Base-by-base conservation (phyloP, 371 early-diverging fungal species). In the Zopfochytrium polystomum region DNA sequence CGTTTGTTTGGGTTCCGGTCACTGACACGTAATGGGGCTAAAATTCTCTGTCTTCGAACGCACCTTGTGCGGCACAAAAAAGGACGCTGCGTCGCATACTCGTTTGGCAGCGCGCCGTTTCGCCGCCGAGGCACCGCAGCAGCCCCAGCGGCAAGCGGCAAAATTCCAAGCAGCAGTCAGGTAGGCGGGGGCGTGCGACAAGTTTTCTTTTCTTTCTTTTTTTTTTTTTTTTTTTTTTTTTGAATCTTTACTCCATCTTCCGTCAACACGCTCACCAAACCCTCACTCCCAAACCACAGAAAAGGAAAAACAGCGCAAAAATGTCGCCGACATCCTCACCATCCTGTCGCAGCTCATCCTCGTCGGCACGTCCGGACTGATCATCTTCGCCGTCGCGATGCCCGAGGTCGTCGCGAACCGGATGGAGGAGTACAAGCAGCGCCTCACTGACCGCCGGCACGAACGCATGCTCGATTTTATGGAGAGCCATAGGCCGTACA, bases 381-480 rank as follows among this genome's bases (percentile, higher is more conserved):
- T 63, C 22, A 9, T 58, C 5, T 63, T 56, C 46, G 34, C 46
- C 23, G 38, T 46, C 15, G 22, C 45, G 32, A 58, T 35, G 25
- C 64, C 64, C n/a, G 25, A 45, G 22, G 18, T 58, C 11, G 32
- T 63, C 22, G 30, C 56, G 9, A 45, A 25, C 22, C 13, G 30
- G 63, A 45, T 60, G 25, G 61, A 60, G n/a, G 52, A 60, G 30
- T 66, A 66, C 59, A 66, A 66, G 52, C 13, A 44, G 23, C 20
- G 26, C 2, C 56, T 66, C 29, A 60, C 60, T 1, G 23, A 31
- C n/a, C 54, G 66, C 15, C 54, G 66, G 25, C 66, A 66, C 33
- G 23, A 60, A 13, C 34, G 27, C 15, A 66, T 66, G 61, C 27
- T 66, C 18, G 59, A 59, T 5, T 62, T 57, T 38, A 60, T 60